A percentile compares a stretch with the other conserved stretches of the same genome.
These are phyloP conservation scores for Rhynchosporium graminicola DNA, from an alignment of 2,329 filamentous ascomycete species.

Conservation along the genomic window DNA sequence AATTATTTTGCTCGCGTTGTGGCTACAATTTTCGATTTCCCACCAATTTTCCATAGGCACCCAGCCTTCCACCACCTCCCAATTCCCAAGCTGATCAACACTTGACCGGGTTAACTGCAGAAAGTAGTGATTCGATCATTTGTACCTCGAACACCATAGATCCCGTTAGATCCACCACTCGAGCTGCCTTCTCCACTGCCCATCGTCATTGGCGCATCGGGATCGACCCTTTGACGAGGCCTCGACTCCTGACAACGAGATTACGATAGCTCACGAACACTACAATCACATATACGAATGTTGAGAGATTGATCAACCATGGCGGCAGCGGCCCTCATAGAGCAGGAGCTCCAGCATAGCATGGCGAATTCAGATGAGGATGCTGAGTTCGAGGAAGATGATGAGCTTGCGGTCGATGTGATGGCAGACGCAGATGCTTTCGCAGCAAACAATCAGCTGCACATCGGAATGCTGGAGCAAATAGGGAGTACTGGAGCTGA, in stretches of 20 bases:
- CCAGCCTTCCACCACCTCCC: constrained; percentile 19
- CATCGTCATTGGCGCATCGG: constrained; percentile 6
- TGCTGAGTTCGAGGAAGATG: constrained; percentile 42
- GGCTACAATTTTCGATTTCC: constrained; percentile 34
- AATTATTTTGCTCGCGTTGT: constrained; percentile 29
- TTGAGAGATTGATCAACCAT: constrained; percentile 30
- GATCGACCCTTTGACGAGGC: neutral
- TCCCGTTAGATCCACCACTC: neutral
- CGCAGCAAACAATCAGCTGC: constrained; percentile 41
- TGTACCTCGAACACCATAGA: neutral
- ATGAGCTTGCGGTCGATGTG: constrained; percentile 34
- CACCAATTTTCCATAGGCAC: constrained; percentile 19
- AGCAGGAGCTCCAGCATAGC: constrained; percentile 39
- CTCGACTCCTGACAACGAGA: neutral
- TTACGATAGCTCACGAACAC: constrained; percentile 1
- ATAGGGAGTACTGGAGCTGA: constrained; percentile 28
- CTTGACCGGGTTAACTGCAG: neutral
- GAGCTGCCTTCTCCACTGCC: neutral
- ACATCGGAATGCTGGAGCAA: constrained; percentile 38
- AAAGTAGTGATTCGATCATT: neutral
- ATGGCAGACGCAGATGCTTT: constrained; percentile 38
- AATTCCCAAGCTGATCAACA: constrained; percentile 15
- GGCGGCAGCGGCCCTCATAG: constrained; percentile 38
- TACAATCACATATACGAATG: constrained; percentile 27
- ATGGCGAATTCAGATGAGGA: constrained; percentile 42